phyloP scores from a whole-genome alignment of 306 rosid species.

The Mucuna pruriens region DNA sequence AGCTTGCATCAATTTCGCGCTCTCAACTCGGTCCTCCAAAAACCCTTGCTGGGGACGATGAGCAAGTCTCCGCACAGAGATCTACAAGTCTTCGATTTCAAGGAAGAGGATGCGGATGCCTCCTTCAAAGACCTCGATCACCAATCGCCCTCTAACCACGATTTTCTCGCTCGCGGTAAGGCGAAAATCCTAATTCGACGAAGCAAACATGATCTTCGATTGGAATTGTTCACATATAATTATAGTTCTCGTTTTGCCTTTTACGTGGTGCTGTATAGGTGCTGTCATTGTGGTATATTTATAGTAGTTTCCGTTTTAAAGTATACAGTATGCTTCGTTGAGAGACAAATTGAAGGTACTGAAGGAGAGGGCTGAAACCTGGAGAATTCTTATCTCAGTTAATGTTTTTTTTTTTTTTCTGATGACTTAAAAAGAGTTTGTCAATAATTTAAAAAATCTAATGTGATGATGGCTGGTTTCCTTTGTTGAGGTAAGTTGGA shows the following conservation, averaged over 20 bases:
- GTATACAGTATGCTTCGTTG: constrained; percentile 8
- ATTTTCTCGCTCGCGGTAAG: constrained; percentile 57
- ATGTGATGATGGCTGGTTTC: background rate
- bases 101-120: constrained; percentile 58
- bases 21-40: constrained; percentile 31
- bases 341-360: constrained; percentile 7
- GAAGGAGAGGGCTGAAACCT: background rate
- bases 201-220: background rate
- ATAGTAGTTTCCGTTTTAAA: background rate
- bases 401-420: background rate
- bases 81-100: constrained; percentile 64
- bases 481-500: background rate
- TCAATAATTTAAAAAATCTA: background rate
- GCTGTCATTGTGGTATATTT: background rate
- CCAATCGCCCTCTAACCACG: constrained; percentile 10
- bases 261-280: background rate
- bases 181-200: constrained; percentile 9
- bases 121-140: constrained; percentile 35
- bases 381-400: background rate
- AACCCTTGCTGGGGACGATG: constrained; percentile 49
- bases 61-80: constrained; percentile 55
- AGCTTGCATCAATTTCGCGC: constrained; percentile 40
- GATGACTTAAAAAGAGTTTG: background rate
- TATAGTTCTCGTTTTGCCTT: background rate
- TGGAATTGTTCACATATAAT: background rate